Percentiles rank a stretch among this genome's conserved stretches.
Evolutionary conservation across 2,329 filamentous ascomycete species (phyloP).

Genomic region (Stachybotrys echinatus): DNA sequence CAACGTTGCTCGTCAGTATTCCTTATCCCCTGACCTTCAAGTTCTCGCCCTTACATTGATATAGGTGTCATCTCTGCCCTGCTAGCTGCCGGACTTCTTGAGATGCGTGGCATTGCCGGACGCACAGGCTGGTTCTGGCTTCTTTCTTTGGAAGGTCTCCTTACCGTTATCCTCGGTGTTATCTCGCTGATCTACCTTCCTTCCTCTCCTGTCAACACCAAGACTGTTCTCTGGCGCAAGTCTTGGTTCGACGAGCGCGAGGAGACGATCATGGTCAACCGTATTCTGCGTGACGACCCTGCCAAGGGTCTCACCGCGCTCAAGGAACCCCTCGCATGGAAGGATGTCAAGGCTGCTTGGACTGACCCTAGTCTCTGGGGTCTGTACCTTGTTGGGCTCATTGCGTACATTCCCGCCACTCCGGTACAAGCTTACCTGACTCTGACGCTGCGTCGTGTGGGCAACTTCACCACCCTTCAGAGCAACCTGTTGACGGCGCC

Average conservation of each 20-base stretch:
- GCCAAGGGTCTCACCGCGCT: conserved; percentile 45
- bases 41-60: conserved; percentile 23
- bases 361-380: conserved; percentile 43
- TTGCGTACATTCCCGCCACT: conserved; percentile 43
- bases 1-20: conserved; percentile 28
- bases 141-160: conserved; percentile 32
- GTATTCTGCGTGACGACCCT: conserved; percentile 47
- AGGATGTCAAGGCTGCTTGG: conserved; percentile 39
- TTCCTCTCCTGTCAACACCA: conserved; percentile 60
- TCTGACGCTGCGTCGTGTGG: conserved; percentile 49
- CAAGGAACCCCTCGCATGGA: conserved; percentile 34
- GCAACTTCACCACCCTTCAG: conserved; percentile 49
- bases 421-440: conserved; percentile 47
- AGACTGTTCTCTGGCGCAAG: conserved; percentile 53
- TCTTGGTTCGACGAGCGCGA: conserved; percentile 63
- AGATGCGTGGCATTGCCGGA: conserved; percentile 43
- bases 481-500: conserved; percentile 61
- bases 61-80: conserved; percentile 41
- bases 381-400: conserved; percentile 42
- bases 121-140: conserved; percentile 53
- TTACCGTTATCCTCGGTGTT: conserved; percentile 47
- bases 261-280: conserved; percentile 66
- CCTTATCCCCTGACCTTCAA: conserved; percentile 17
- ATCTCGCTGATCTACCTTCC: conserved; percentile 56
- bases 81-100: conserved; percentile 38